Evolutionary conservation across 2,329 filamentous ascomycete genomes (phyloP).

Genomic region (Alternaria consortialis): DNA sequence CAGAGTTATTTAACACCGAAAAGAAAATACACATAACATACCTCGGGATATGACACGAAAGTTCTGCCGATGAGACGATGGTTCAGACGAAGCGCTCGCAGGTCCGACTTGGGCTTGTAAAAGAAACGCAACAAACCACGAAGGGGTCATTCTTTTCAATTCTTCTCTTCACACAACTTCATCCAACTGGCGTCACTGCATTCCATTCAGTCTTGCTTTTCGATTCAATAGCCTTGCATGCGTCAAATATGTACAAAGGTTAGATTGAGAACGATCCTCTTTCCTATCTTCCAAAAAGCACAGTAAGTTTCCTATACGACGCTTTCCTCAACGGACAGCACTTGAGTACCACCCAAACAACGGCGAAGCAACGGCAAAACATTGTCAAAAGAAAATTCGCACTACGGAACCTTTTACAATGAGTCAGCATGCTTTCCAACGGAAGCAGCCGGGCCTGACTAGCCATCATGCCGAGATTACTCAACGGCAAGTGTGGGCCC

Average conservation of each 20-base stretch:
- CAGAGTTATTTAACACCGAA: not conserved
- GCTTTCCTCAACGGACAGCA: not conserved
- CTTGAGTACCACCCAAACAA: not conserved
- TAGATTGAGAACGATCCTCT: not conserved
- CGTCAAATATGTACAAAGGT: not conserved
- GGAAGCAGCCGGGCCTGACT: not conserved
- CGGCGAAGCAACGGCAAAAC: constrained; percentile 4
- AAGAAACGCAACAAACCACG: not conserved
- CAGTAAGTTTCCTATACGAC: not conserved
- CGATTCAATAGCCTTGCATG: not conserved
- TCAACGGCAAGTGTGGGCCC: not conserved
- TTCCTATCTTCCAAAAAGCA: constrained; percentile 1
- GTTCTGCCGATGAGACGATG: not conserved
- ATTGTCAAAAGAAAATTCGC: not conserved
- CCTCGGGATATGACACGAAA: not conserved
- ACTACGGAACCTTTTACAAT: not conserved
- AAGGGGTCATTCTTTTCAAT: not conserved
- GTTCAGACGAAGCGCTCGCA: not conserved
- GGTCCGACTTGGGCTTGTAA: not conserved
- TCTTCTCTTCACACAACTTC: not conserved
- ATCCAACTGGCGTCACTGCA: not conserved
- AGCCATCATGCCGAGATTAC: constrained; percentile 1
- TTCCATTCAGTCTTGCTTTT: not conserved
- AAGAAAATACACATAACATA: constrained; percentile 1
- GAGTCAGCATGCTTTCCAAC: constrained; percentile 4